phyloP scores from a whole-genome alignment of 768 basidiomycete genomes.

The Calocybe gangraenosa region DNA sequence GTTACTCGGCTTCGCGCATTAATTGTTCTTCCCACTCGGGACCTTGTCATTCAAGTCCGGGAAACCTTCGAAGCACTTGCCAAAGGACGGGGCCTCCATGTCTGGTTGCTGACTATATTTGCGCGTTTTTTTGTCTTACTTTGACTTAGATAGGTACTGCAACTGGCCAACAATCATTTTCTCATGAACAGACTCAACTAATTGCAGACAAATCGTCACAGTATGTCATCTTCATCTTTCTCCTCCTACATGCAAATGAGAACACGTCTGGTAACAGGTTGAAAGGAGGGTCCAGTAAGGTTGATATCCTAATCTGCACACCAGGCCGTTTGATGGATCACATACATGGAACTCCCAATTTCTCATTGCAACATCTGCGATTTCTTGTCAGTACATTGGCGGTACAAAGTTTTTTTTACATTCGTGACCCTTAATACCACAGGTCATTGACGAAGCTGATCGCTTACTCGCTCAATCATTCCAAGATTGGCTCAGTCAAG shows the following conservation, averaged over 20 bases:
- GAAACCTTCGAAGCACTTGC: conserved; percentile 86
- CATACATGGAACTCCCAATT: conserved; percentile 80
- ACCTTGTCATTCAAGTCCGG: conserved; percentile 86
- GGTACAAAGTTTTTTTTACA: not conserved
- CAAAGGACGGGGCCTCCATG: conserved; percentile 86
- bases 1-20: conserved; percentile 86
- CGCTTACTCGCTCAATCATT: conserved; percentile 93
- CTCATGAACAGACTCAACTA: conserved; percentile 83
- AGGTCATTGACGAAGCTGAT: conserved; percentile 99
- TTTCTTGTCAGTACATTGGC: conserved; percentile 62
- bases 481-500: conserved; percentile 89
- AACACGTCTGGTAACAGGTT: conserved; percentile 46
- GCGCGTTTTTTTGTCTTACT: conserved; percentile 4
- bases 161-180: conserved; percentile 92
- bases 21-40: conserved; percentile 88
- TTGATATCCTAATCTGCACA: conserved; percentile 94
- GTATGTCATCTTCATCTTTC: conserved; percentile 33
- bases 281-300: conserved; percentile 82
- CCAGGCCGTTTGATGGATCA: conserved; percentile 96
- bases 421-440: conserved; percentile 1
- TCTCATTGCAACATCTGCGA: conserved; percentile 91
- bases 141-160: conserved; percentile 63
- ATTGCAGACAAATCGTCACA: conserved; percentile 51
- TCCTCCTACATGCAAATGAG: not conserved
- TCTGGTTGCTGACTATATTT: conserved; percentile 24